phyloP scores from a whole-genome alignment of 202 grass and related monocot species.

The Setaria viridis region DNA sequence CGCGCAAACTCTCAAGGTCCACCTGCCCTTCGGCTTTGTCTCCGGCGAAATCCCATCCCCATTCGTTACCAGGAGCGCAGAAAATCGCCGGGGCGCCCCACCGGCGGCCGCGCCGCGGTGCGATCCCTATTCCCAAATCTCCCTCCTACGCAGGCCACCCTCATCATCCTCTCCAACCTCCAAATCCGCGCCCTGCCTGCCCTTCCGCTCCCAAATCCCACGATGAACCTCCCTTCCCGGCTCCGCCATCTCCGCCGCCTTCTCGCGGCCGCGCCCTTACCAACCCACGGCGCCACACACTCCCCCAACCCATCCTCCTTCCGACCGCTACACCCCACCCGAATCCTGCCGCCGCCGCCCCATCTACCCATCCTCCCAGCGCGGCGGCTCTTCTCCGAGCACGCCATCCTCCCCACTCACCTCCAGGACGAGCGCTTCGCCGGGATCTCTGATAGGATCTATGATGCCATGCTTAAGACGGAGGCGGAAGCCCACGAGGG shows the following conservation, averaged over 20 bases:
- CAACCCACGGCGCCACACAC: not conserved
- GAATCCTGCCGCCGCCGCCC: not conserved
- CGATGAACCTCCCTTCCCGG: conserved; percentile 30
- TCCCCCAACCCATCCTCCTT: not conserved
- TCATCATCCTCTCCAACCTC: not conserved
- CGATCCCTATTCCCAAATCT: too few relatives aligned
- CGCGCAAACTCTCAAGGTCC: not conserved
- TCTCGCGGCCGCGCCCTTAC: conserved; percentile 28
- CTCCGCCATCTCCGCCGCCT: conserved; percentile 50
- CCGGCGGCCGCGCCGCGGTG: not conserved
- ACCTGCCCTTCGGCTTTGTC: not conserved
- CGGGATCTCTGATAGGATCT: conserved; percentile 62
- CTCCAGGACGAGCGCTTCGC: conserved; percentile 42
- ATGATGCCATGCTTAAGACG: conserved; percentile 55
- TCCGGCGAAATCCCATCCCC: not conserved
- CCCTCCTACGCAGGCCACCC: not conserved
- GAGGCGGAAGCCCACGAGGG: conserved; percentile 49
- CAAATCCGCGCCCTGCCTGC: not conserved
- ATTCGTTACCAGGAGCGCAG: not conserved
- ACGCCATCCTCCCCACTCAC: conserved; percentile 49
- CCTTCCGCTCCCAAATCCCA: not conserved
- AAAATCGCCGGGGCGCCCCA: conserved; percentile 2
- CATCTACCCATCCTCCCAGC: not conserved
- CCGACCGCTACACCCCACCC: not conserved
- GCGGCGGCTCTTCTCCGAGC: conserved; percentile 45